A percentile compares a stretch with the other conserved stretches of the same genome.
Conservation (phyloP, 208 protist genomes). For the Phytomonas serpens region DNA sequence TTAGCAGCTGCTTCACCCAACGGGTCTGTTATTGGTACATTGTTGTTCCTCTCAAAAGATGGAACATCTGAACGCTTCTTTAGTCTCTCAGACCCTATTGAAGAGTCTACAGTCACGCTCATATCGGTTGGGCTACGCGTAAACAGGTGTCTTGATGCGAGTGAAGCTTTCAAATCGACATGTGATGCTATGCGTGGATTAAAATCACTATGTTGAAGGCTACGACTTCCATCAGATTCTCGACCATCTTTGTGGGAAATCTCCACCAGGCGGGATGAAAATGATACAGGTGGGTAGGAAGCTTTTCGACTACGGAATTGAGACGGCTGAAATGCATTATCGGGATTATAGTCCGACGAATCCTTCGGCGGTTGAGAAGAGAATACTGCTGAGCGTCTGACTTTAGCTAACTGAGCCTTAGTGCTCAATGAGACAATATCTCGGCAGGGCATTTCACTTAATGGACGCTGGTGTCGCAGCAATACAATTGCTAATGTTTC, state of each 20-base stretch:
- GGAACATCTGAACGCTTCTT: not conserved
- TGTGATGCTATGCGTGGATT: not conserved
- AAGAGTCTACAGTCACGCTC: not conserved
- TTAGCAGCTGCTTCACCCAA: not conserved
- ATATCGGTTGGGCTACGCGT: not conserved
- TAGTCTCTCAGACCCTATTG: not conserved
- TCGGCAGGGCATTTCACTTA: conserved; percentile 6
- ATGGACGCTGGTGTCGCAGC: conserved; percentile 5
- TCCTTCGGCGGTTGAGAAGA: not conserved
- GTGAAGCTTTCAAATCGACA: not conserved
- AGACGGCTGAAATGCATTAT: not conserved
- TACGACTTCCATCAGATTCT: not conserved
- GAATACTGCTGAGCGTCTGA: not conserved
- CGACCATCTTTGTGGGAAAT: not conserved
- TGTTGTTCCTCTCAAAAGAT: not conserved
- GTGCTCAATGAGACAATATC: not conserved
- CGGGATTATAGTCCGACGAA: not conserved
- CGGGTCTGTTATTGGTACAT: not conserved
- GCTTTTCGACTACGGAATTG: not conserved
- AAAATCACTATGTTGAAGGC: not conserved
- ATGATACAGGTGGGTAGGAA: not conserved
- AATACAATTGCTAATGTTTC: conserved; percentile 2
- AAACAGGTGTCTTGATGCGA: not conserved
- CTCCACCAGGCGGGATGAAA: not conserved
- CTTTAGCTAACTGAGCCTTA: not conserved